Evolutionary conservation across 345 rosid genomes (phyloP).

Genomic region (Angophora floribunda): DNA sequence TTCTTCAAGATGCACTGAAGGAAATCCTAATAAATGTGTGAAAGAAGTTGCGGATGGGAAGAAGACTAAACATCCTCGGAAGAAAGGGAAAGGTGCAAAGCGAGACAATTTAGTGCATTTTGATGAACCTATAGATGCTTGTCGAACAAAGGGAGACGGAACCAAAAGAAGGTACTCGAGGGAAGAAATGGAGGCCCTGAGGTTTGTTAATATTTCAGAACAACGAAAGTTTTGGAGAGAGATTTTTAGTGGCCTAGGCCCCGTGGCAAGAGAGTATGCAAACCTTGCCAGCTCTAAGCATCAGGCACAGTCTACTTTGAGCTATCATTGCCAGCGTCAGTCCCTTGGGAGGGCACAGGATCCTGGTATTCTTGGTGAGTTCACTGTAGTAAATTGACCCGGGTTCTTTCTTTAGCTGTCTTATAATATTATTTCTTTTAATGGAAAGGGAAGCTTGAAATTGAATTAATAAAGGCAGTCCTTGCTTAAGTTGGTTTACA

Average conservation of each 20-base stretch:
- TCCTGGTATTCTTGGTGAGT: constrained; percentile 35
- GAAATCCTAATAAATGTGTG: not conserved
- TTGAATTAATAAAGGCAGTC: not conserved
- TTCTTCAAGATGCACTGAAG: constrained; percentile 9
- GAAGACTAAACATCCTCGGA: constrained; percentile 25
- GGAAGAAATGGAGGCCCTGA: constrained; percentile 62
- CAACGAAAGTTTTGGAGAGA: constrained; percentile 62
- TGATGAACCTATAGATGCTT: not conserved
- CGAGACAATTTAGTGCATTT: constrained; percentile 3
- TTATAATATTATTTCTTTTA: not conserved
- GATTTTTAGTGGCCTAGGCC: constrained; percentile 39
- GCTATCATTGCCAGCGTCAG: constrained; percentile 8
- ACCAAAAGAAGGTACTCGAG: constrained; percentile 32
- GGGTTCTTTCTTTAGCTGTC: not conserved
- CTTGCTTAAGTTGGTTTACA: not conserved
- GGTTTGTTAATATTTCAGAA: constrained; percentile 40
- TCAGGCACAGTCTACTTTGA: constrained; percentile 17
- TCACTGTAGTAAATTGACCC: not conserved
- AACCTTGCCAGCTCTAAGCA: constrained; percentile 30
- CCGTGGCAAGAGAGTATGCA: constrained; percentile 43
- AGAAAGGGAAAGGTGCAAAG: constrained; percentile 22
- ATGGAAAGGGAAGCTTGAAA: not conserved
- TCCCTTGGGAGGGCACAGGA: constrained; percentile 2
- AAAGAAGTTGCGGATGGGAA: constrained; percentile 25
- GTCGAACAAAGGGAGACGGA: not conserved